Conservation (phyloP, 768 basidiomycete species). For the Crepidotus variabilis region DNA sequence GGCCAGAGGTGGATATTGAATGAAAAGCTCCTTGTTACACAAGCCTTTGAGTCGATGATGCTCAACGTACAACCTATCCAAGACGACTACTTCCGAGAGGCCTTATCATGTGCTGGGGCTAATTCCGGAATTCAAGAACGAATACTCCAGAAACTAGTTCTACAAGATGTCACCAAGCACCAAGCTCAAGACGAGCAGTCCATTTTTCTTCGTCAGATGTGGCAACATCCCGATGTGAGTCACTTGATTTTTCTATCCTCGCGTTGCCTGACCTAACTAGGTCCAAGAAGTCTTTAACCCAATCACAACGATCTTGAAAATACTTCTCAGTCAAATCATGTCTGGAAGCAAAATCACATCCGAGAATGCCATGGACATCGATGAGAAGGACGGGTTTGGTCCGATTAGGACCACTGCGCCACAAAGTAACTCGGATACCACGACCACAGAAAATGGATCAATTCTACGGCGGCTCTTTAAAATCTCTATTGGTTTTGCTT, state of each 20-base stretch:
- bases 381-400: constrained; percentile 57
- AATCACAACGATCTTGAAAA: constrained; percentile 29
- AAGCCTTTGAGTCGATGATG: constrained; percentile 64
- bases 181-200: constrained; percentile 22
- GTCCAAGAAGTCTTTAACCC: constrained; percentile 43
- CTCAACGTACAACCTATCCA: constrained; percentile 27
- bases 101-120: constrained; percentile 41
- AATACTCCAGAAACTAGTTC: constrained; percentile 23
- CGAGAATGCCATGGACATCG: constrained; percentile 25
- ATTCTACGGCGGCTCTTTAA: constrained; percentile 36
- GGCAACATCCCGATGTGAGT: constrained; percentile 69
- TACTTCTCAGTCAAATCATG: constrained; percentile 36
- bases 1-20: constrained; percentile 49
- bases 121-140: constrained; percentile 61
- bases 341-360: constrained; percentile 19
- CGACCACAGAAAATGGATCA: constrained; percentile 19
- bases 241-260: neutral
- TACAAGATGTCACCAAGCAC: constrained; percentile 7
- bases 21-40: constrained; percentile 64
- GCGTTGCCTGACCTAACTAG: constrained; percentile 27
- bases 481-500: constrained; percentile 56
- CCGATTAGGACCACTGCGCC: constrained; percentile 41
- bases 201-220: constrained; percentile 53
- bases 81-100: constrained; percentile 31
- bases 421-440: constrained; percentile 23